These are phyloP conservation scores for Centaurea solstitialis DNA, from an alignment of 129 eudicot species.

Conservation along the genomic window DNA sequence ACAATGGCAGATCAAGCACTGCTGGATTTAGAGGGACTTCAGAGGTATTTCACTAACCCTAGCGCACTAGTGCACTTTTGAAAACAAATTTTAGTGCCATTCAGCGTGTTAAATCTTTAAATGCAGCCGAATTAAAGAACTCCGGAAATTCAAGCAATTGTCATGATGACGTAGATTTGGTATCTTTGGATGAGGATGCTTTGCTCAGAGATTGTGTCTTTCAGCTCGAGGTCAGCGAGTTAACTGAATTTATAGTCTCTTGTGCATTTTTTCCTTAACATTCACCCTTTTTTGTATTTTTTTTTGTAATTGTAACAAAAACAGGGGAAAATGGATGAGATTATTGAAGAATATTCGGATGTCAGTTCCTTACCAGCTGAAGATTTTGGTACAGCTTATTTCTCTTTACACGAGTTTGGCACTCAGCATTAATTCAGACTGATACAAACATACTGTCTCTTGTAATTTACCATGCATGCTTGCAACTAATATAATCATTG, in stretches of 20 bases:
- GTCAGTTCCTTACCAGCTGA: slow-evolving; percentile 36
- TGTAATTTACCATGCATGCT: not conserved
- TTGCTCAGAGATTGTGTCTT: slow-evolving; percentile 32
- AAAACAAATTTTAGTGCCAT: not conserved
- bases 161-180: not conserved
- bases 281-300: not conserved
- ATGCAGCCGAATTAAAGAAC: slow-evolving; percentile 43
- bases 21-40: slow-evolving; percentile 32
- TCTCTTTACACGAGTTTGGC: not conserved
- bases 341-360: slow-evolving; percentile 40
- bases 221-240: slow-evolving; percentile 32
- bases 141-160: slow-evolving; percentile 27
- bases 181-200: slow-evolving; percentile 33
- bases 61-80: not conserved
- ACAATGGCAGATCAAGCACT: slow-evolving; percentile 28
- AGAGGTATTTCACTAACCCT: slow-evolving; percentile 41
- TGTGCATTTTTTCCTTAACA: not conserved
- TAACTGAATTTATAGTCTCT: slow-evolving; percentile 3
- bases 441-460: not conserved
- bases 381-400: slow-evolving; percentile 46
- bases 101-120: not conserved
- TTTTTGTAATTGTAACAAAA: not conserved
- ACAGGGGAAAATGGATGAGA: slow-evolving; percentile 41
- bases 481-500: not conserved
- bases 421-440: not conserved